Evolutionary conservation across 2,329 filamentous ascomycete genomes (phyloP), one percentile per base, ranked within the genome.

Genomic region (Cryoendolithus antarcticus): DNA sequence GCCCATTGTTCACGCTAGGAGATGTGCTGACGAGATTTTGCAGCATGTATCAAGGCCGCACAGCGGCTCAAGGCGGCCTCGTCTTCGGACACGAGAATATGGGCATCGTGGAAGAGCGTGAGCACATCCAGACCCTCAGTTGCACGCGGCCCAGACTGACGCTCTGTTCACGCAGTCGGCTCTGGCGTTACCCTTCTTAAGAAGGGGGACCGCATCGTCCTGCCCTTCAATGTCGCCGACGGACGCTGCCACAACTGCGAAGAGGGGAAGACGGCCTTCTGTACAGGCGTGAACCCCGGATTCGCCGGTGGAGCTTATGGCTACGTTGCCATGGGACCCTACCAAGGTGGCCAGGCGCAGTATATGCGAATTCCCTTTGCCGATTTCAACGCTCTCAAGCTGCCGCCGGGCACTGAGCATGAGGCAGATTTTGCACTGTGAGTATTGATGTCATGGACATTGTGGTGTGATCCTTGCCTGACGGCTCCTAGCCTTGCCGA

Each of bases 201-300:
- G 48, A 73, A 75, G 46, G 75, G 75, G 2, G 75, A 80, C 44
- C 67, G 75, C 2, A 71, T 80, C 3, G 75, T 80, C 2, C 68
- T 80, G 55, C 75, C 76, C 0, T 80, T 79, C 62, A 79, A 79
- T 40, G 75, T 78, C 1, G 74, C 74, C 5, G 73, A 77, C 47
- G 74, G 75, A 1, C 65, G 75, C 9, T 80, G 76, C 54, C 66
- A 68, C 11, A 78, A 78, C 48, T 79, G 76, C 42, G 75, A 80
- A 49, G 72, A 79, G 46, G 75, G 75, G 2, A 69, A 67, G 42
- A 80, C 75, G 1, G 75, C 75, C 0, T 80, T 80, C 48, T 80
- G 75, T 52, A 80, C 75, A 0, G 76, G 75, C 34, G 50, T 47
- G 2, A 76, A 76, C 48, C 70, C 71, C 1, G 72, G 72, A 0